Conservation (phyloP, 208 protist species). For the Jaenimonas drosophilae region DNA sequence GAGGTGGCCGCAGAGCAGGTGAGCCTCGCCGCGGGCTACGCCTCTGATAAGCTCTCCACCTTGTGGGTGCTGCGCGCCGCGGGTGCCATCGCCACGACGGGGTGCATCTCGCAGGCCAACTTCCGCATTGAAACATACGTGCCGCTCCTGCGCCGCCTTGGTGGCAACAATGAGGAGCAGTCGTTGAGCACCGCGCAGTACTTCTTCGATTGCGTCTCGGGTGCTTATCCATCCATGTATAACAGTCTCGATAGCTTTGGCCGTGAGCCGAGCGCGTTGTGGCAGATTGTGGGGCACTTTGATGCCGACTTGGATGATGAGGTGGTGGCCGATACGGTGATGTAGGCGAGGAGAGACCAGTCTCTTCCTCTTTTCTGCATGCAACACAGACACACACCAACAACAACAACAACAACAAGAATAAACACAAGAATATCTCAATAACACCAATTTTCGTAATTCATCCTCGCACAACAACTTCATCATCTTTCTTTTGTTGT, state of each 20-base stretch:
- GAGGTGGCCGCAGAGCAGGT: constrained; percentile 46
- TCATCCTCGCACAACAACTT: background rate
- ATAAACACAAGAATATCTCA: background rate
- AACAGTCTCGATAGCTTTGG: constrained; percentile 22
- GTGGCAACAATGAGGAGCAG: constrained; percentile 40
- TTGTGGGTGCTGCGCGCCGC: constrained; percentile 79
- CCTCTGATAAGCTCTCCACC: constrained; percentile 63
- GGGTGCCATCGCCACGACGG: constrained; percentile 54
- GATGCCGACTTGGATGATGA: constrained; percentile 88
- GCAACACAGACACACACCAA: too few species aligned
- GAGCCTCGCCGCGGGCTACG: constrained; percentile 35
- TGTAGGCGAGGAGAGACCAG: constrained; percentile 21
- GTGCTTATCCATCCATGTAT: constrained; percentile 27
- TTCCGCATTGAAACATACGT: constrained; percentile 54
- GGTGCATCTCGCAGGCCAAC: constrained; percentile 17
- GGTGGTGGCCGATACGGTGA: constrained; percentile 55
- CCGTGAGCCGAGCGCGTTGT: constrained; percentile 52
- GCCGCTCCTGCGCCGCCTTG: constrained; percentile 56
- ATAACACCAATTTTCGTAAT: background rate
- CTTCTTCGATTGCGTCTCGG: constrained; percentile 54
- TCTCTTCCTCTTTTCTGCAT: too few species aligned
- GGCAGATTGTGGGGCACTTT: constrained; percentile 51
- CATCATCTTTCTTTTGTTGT: background rate
- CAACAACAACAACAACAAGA: too few species aligned
- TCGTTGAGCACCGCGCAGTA: constrained; percentile 78